Conservation (phyloP, 139 green algal species). For the Micromonas pusilla region DNA sequence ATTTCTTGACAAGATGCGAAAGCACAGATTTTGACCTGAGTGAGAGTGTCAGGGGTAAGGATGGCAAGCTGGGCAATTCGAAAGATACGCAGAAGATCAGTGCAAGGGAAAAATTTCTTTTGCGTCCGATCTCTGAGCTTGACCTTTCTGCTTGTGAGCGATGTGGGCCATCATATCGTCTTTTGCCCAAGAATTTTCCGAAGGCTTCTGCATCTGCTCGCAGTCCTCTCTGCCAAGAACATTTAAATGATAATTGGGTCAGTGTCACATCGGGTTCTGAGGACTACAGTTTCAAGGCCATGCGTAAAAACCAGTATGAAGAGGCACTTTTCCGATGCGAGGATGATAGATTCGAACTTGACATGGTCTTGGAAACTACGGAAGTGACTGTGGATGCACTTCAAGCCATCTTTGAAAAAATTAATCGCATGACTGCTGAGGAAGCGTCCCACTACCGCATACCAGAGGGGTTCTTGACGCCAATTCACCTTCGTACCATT, state of each 20-base stretch:
- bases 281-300: slow-evolving; percentile 88
- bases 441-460: not conserved
- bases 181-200: slow-evolving; percentile 66
- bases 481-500: slow-evolving; percentile 51
- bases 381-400: not conserved
- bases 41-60: not conserved
- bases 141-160: slow-evolving; percentile 65
- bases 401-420: slow-evolving; percentile 26
- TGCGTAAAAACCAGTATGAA: slow-evolving; percentile 99
- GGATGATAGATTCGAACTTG: slow-evolving; percentile 95
- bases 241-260: slow-evolving; percentile 90
- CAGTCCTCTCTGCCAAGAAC: slow-evolving; percentile 38
- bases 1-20: slow-evolving; percentile 73
- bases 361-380: slow-evolving; percentile 90
- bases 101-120: slow-evolving; percentile 69
- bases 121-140: slow-evolving; percentile 84
- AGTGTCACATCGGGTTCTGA: slow-evolving; percentile 89
- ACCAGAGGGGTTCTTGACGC: slow-evolving; percentile 2
- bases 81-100: slow-evolving; percentile 33
- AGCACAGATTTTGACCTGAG: slow-evolving; percentile 41
- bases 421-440: not conserved
- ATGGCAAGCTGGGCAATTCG: slow-evolving; percentile 25
- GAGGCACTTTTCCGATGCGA: slow-evolving; percentile 82
- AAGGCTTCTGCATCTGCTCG: slow-evolving; percentile 37
- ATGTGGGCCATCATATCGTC: slow-evolving; percentile 81